phyloP scores from a whole-genome alignment of 2,329 filamentous ascomycete species.

The Trichophyton benhamiae region DNA sequence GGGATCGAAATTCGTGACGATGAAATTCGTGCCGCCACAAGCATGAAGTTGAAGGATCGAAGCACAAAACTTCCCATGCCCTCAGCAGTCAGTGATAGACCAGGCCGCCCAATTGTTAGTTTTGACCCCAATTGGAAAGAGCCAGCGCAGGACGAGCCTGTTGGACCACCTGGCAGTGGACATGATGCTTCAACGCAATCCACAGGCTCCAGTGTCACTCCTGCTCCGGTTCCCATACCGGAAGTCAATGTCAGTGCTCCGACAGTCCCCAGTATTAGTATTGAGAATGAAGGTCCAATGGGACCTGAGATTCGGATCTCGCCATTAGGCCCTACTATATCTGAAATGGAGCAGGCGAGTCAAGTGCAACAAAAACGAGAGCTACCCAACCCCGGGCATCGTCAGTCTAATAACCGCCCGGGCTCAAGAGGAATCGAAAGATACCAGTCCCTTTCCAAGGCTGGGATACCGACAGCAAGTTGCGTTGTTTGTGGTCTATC shows the following conservation, averaged over 20 bases:
- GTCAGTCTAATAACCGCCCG: slow-evolving; percentile 1
- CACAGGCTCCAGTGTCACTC: slow-evolving; percentile 7
- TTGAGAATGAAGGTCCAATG: slow-evolving; percentile 17
- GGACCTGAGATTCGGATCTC: slow-evolving; percentile 18
- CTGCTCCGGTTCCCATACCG: slow-evolving; percentile 22
- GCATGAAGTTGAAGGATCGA: slow-evolving; percentile 74
- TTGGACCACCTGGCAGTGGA: slow-evolving; percentile 12
- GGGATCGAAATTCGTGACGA: slow-evolving; percentile 73
- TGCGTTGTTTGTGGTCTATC: slow-evolving; percentile 75
- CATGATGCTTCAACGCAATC: slow-evolving; percentile 6
- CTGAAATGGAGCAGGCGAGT: slow-evolving; percentile 19
- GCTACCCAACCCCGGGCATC: slow-evolving; percentile 12
- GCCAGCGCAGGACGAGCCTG: slow-evolving; percentile 34
- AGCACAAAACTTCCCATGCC: slow-evolving; percentile 79
- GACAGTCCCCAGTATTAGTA: slow-evolving; percentile 24
- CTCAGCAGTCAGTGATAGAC: slow-evolving; percentile 78
- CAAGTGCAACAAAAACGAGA: slow-evolving; percentile 13
- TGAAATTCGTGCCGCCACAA: slow-evolving; percentile 81
- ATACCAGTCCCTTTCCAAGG: neutral
- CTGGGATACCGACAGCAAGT: slow-evolving; percentile 48
- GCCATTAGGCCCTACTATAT: slow-evolving; percentile 27
- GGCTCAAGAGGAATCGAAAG: neutral
- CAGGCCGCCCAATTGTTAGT: slow-evolving; percentile 90
- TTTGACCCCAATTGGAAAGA: slow-evolving; percentile 73
- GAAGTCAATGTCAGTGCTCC: slow-evolving; percentile 39